Percentiles rank a stretch among this genome's conserved stretches.
Conservation (phyloP, 352 stramenopile species). For the Globisporangium nagaii region DNA sequence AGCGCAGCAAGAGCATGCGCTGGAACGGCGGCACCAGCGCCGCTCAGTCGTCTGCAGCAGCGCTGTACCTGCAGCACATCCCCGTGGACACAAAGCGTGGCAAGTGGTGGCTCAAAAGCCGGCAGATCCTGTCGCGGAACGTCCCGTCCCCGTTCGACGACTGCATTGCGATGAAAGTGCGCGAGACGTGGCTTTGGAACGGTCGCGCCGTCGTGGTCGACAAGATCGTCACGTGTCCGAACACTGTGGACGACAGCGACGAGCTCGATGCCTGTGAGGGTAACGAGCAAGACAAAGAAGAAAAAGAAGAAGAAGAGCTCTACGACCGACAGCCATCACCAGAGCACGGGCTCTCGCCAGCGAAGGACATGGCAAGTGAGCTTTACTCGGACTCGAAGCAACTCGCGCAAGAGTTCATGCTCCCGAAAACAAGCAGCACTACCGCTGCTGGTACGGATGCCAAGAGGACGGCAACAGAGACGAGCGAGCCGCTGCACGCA, state of each 20-base stretch:
- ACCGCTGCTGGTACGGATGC: too few relatives aligned
- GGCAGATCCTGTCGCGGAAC: slow-evolving; percentile 45
- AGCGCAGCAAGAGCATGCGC: slow-evolving; percentile 1
- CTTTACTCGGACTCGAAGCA: slow-evolving; percentile 2
- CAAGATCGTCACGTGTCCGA: slow-evolving; percentile 42
- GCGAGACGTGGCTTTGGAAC: slow-evolving; percentile 62
- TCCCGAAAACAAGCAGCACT: neutral
- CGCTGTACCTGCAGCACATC: slow-evolving; percentile 28
- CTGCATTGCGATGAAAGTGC: slow-evolving; percentile 44
- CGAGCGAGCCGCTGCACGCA: neutral
- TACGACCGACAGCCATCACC: neutral
- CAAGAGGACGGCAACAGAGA: neutral
- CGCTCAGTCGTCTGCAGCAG: slow-evolving; percentile 3
- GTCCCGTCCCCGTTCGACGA: slow-evolving; percentile 18
- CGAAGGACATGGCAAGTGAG: neutral
- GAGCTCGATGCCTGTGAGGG: neutral
- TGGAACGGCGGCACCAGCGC: neutral
- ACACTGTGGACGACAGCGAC: neutral
- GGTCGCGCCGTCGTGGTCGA: slow-evolving; percentile 53
- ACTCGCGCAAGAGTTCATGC: slow-evolving; percentile 1
- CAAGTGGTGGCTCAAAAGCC: slow-evolving; percentile 68
- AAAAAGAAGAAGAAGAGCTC: neutral
- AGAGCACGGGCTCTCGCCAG: neutral
- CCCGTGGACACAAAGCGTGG: slow-evolving; percentile 37
- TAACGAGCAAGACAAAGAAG: too few relatives aligned